These are phyloP conservation scores for Ophiobolus disseminans DNA, from an alignment of 2,329 filamentous ascomycete genomes.

Conservation along the genomic window DNA sequence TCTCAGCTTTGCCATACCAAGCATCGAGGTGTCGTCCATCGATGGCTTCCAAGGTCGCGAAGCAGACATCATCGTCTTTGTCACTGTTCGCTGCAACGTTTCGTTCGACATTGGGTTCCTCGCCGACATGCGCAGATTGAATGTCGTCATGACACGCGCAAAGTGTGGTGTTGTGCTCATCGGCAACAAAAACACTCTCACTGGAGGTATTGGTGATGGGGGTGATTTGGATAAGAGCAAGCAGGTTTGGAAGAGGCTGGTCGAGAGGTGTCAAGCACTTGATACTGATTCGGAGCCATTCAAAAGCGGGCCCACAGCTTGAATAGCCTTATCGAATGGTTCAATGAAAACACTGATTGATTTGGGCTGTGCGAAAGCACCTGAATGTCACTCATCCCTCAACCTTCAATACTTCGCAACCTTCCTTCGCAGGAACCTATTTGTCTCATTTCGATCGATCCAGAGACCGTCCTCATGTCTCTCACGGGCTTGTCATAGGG, in stretches of 20 bases:
- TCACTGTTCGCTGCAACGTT: conserved; percentile 53
- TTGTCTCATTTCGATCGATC: too few relatives aligned
- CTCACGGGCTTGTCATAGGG: too few relatives aligned
- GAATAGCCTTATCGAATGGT: too few relatives aligned
- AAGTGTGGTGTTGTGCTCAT: conserved; percentile 44
- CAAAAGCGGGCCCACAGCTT: too few relatives aligned
- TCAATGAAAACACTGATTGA: too few relatives aligned
- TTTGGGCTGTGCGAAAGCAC: too few relatives aligned
- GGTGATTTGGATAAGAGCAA: conserved; percentile 19
- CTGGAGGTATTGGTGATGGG: conserved; percentile 37
- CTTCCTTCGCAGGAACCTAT: too few relatives aligned
- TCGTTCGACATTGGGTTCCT: conserved; percentile 51
- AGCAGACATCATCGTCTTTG: conserved; percentile 54
- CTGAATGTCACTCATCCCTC: too few relatives aligned
- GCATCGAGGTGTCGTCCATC: conserved; percentile 49
- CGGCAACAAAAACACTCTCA: conserved; percentile 25
- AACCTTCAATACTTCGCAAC: too few relatives aligned
- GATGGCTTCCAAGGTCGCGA: conserved; percentile 55
- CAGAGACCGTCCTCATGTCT: too few relatives aligned
- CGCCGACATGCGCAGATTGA: conserved; percentile 51
- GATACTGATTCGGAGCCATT: too few relatives aligned
- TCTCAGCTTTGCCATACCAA: conserved; percentile 32
- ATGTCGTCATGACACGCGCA: conserved; percentile 53
- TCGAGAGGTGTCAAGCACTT: conserved; percentile 13
- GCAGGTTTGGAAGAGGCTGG: conserved; percentile 23